Base-by-base conservation (phyloP, 805 yeast genomes). In the Yarrowia osloensis region DNA sequence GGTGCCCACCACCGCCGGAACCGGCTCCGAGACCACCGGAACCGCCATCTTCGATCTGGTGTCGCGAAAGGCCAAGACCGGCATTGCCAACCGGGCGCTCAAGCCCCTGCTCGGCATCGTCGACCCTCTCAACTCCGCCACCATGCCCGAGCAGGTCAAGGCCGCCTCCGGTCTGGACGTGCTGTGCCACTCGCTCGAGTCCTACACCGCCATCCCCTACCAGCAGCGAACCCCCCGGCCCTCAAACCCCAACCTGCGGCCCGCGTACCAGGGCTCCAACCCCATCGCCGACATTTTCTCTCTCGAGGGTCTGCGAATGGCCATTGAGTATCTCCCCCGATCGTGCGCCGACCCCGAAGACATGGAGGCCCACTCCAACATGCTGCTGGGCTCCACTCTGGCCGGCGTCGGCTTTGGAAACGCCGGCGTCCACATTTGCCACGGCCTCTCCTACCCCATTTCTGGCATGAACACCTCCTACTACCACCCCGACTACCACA, bases 361-460 rank as follows among this genome's bases (percentile, higher is more conserved):
- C 69, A 68, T 59, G 46, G 81, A 75, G 67, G 83, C 82, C 22
- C 81, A 80, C 70, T 79, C 78, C 66, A 75, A 80, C 68, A 79
- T 79, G 77, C 74, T 81, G 44, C 73, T 80, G 31, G 83, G 82
- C 4, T 81, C 82, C 28, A 80, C 81, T 26, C 74, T 80, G 33
- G 83, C 82, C 7, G 83, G 82, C 21, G 77, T 80, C 66, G 82
- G 83, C 26, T 80, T 80, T 70, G 82, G 81, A 49, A 80, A 80
- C 63, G 82, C 83, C 24, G 79, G 83, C 63, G 79, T 80, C 67
- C 79, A 81, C 73, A 71, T 81, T 67, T 76, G 82, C 75, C 77
- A 77, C 71, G 79, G 83, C 68, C 71, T 81, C 65, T 77, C 82
- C 61, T 78, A 78, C 66, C 80, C 81, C 21, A 70, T 78, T 29